These are phyloP conservation scores for Codiaeum variegatum DNA, from an alignment of 441 rosid species.

Conservation along the genomic window DNA sequence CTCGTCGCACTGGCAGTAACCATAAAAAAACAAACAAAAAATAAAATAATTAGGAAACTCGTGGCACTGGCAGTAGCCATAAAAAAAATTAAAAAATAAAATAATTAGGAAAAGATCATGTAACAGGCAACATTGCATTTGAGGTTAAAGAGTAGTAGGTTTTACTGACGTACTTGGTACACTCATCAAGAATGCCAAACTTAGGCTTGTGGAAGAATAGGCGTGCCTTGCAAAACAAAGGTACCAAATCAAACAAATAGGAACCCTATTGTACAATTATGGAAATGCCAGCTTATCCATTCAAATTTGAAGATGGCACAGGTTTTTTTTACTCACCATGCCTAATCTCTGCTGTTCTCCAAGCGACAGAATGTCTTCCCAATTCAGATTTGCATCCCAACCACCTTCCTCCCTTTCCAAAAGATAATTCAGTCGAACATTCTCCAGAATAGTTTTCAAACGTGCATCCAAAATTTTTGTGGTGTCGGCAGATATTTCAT, in stretches of 20 bases:
- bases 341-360: conserved; percentile 99
- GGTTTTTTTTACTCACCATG: conserved; percentile 54
- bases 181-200: conserved; percentile 96
- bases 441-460: conserved; percentile 77
- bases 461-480: conserved; percentile 48
- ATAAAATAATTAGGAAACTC: no score
- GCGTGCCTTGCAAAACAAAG: conserved; percentile 62
- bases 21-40: conserved; percentile 1
- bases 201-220: conserved; percentile 92
- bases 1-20: conserved; percentile 72
- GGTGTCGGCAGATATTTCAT: conserved; percentile 34
- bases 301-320: conserved; percentile 1
- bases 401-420: conserved; percentile 86
- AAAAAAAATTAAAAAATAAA: no score
- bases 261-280: neutral
- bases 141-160: neutral
- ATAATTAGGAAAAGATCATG: neutral
- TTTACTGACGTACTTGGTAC: conserved; percentile 78
- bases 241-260: conserved; percentile 22
- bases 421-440: conserved; percentile 80
- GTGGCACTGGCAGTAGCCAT: no score
- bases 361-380: conserved; percentile 95
- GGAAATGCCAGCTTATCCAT: conserved; percentile 13
- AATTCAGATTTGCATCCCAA: conserved; percentile 80
- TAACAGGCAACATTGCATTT: neutral